phyloP scores from a whole-genome alignment of 1,284 basidiomycete species.

The Cutaneotrichosporon sp. region DNA sequence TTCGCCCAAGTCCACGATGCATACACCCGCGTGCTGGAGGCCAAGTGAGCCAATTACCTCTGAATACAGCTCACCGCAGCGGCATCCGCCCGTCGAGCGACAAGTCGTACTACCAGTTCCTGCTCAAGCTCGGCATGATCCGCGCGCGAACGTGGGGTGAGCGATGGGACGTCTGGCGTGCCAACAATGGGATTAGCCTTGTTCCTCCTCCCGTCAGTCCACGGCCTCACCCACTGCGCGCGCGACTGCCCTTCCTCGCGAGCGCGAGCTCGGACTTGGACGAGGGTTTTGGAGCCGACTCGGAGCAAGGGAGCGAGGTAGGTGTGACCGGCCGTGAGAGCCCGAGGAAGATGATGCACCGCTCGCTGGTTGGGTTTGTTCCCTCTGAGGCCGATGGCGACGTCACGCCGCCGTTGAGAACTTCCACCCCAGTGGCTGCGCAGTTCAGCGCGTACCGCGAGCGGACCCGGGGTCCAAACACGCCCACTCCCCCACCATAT shows the following conservation, averaged over 20 bases:
- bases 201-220: background rate
- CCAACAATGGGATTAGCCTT: slow-evolving; percentile 5
- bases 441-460: slow-evolving; percentile 15
- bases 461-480: background rate
- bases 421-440: slow-evolving; percentile 18
- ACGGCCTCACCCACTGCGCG: slow-evolving; percentile 18
- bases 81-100: slow-evolving; percentile 40
- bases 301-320: slow-evolving; percentile 13
- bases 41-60: slow-evolving; percentile 30
- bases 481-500: slow-evolving; percentile 13
- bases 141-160: slow-evolving; percentile 50
- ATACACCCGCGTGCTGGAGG: slow-evolving; percentile 41
- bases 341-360: slow-evolving; percentile 16
- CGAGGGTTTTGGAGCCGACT: slow-evolving; percentile 35
- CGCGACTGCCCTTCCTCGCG: slow-evolving; percentile 45
- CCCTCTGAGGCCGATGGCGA: slow-evolving; percentile 12
- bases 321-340: slow-evolving; percentile 13
- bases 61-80: slow-evolving; percentile 27
- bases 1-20: slow-evolving; percentile 43
- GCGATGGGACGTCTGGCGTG: slow-evolving; percentile 48
- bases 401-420: slow-evolving; percentile 16
- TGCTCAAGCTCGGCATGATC: slow-evolving; percentile 50
- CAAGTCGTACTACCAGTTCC: slow-evolving; percentile 49
- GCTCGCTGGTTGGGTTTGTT: slow-evolving; percentile 22
- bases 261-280: slow-evolving; percentile 48